phyloP scores from a whole-genome alignment of 495 filamentous ascomycete genomes.

The Penicillium pulvis region DNA sequence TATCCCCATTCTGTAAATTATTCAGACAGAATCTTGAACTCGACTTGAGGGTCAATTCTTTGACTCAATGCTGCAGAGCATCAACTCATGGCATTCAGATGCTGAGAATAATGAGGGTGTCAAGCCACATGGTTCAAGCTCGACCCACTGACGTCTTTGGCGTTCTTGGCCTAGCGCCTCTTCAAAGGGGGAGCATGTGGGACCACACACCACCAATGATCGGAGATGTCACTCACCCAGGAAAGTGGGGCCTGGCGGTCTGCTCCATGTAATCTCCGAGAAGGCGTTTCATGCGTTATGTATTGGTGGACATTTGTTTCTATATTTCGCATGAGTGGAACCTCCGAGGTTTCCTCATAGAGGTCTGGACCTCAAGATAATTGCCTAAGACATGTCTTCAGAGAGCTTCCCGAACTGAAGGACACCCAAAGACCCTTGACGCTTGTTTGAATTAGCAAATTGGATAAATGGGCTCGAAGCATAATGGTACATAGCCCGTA shows the following conservation, averaged over 20 bases:
- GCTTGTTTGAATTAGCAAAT: neutral
- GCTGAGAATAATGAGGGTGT: too few relatives aligned
- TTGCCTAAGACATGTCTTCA: neutral
- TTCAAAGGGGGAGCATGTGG: neutral
- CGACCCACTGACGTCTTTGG: slow-evolving; percentile 1
- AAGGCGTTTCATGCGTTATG: neutral
- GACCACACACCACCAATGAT: neutral
- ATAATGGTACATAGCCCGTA: neutral
- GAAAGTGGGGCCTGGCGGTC: neutral
- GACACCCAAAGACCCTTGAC: neutral
- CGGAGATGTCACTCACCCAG: neutral
- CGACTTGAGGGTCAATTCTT: too few relatives aligned
- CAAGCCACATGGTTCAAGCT: neutral
- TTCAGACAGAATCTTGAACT: too few relatives aligned
- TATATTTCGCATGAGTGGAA: neutral
- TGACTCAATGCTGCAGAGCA: too few relatives aligned
- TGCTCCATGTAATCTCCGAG: neutral
- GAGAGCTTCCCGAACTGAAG: neutral
- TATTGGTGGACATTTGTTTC: neutral
- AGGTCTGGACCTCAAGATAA: neutral
- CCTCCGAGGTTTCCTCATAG: neutral
- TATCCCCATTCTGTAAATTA: too few relatives aligned
- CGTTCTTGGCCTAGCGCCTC: neutral
- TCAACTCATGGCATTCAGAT: too few relatives aligned
- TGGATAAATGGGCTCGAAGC: neutral